These are phyloP conservation scores for Curvularia spicifera DNA, from an alignment of 2,329 filamentous ascomycete species.

Conservation along the genomic window DNA sequence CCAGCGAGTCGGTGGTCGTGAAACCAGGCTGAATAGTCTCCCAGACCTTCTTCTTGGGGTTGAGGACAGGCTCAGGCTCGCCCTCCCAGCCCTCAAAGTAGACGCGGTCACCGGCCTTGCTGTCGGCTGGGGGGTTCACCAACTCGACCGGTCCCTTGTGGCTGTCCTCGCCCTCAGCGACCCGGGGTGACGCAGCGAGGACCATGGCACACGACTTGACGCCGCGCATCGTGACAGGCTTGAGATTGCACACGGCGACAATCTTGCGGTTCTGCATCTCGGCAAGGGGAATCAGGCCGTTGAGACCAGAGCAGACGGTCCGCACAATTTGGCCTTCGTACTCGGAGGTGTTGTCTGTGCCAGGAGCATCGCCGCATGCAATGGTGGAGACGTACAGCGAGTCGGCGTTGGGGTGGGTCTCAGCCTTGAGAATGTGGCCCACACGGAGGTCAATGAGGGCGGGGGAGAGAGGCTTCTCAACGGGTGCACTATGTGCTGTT, in stretches of 20 bases:
- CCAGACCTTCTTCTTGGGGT: constrained; percentile 99
- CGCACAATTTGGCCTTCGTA: constrained; percentile 90
- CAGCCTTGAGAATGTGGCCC: constrained; percentile 94
- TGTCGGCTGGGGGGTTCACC: constrained; percentile 78
- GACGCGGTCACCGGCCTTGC: constrained; percentile 83
- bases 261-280: constrained; percentile 98
- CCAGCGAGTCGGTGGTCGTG: constrained; percentile 79
- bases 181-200: constrained; percentile 84
- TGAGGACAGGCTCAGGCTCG: constrained; percentile 89
- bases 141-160: constrained; percentile 93
- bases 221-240: constrained; percentile 98
- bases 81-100: constrained; percentile 95
- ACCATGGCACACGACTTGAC: constrained; percentile 87
- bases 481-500: constrained; percentile 53
- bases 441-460: constrained; percentile 92
- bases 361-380: constrained; percentile 85
- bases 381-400: constrained; percentile 95
- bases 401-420: constrained; percentile 96
- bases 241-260: constrained; percentile 94
- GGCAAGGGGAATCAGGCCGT: constrained; percentile 87
- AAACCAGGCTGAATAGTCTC: constrained; percentile 96
- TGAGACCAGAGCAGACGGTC: constrained; percentile 95
- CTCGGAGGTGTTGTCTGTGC: constrained; percentile 86
- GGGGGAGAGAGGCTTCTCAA: constrained; percentile 79
- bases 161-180: constrained; percentile 81